Base-by-base conservation (phyloP, 495 filamentous ascomycete genomes). In the Hypoxylon subgilvum region DNA sequence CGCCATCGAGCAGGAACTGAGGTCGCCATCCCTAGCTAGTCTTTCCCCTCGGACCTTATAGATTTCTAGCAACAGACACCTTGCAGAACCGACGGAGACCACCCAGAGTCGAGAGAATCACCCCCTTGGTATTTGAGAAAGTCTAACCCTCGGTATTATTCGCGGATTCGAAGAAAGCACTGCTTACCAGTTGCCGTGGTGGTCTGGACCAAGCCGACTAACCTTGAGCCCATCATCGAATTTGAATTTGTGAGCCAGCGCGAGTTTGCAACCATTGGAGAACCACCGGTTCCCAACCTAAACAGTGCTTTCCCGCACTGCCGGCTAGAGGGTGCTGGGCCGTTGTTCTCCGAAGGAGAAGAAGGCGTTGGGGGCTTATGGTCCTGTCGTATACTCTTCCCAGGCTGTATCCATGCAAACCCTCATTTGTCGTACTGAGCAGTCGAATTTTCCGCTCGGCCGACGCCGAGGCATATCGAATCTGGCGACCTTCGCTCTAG, bases 401-500 rank as follows among this genome's bases (percentile, higher is more conserved):
- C 54, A 61, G 65, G 52, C 56, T 65, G 66, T 49, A 66, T 72
- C 76, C 74, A 82, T 84, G 81, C 76, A 74, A 73, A 71, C 69
- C 58, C 70, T 69, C 73, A 75, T 67, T 60, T 65, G 69, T 63
- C 66, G 62, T 55, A 45, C 68, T 70, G 74, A 79, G 63, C 66
- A 72, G 66, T 75, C 69, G 61, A 69, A 72, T 56, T 69, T 70
- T 65, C 77, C 80, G 65, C 79, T 84, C 73, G 83, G 82, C 74
- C 78, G 81, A 62, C 82, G 80, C 76, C 82, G 82, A 79, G 81
- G 78, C 45, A 74, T 78, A 73, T 76, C 77, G 69, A 84, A 87
- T 72, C 81, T 85, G 71, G 82, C 86, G 71, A 81, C 82, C 74
- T 83, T 86, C 68, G 76, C 82, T 73, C 84, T 89, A 69, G 86